A percentile compares a stretch with the other conserved stretches of the same genome.
phyloP scores from a whole-genome alignment of 1,139 yeast species.

The Zygosaccharomyces sapae region DNA sequence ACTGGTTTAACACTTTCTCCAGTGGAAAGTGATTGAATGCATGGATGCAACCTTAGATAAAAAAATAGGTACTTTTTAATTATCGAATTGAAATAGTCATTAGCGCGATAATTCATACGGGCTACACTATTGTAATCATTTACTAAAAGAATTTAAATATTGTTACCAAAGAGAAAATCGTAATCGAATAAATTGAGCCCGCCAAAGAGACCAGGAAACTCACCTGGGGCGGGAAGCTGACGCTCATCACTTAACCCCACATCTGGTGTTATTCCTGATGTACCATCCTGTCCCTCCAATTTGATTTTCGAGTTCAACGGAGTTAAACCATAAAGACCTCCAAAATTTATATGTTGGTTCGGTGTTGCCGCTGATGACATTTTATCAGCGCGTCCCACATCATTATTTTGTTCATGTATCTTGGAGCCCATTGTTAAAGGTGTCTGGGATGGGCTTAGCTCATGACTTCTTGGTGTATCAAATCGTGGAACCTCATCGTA shows the following conservation, averaged over 20 bases:
- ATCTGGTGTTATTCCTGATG: slow-evolving; percentile 1
- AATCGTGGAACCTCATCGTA: neutral
- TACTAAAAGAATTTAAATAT: slow-evolving; percentile 5
- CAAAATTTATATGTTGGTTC: slow-evolving; percentile 17
- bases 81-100: no score
- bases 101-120: no score
- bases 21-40: neutral
- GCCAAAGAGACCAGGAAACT: slow-evolving; percentile 25
- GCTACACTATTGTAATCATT: no score
- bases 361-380: slow-evolving; percentile 22
- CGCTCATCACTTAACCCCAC: neutral
- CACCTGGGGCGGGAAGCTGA: slow-evolving; percentile 11
- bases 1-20: slow-evolving; percentile 42
- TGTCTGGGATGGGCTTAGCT: neutral
- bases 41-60: no score
- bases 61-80: no score
- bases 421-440: neutral
- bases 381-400: slow-evolving; percentile 19
- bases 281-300: neutral
- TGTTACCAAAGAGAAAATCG: slow-evolving; percentile 32
- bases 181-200: slow-evolving; percentile 31
- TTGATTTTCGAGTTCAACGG: neutral
- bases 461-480: neutral
- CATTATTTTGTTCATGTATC: neutral
- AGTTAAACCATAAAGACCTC: neutral